Evolutionary conservation across 495 filamentous ascomycete species (phyloP), one percentile per base, ranked within the genome.

Genomic region (Penicillium waksmanii): DNA sequence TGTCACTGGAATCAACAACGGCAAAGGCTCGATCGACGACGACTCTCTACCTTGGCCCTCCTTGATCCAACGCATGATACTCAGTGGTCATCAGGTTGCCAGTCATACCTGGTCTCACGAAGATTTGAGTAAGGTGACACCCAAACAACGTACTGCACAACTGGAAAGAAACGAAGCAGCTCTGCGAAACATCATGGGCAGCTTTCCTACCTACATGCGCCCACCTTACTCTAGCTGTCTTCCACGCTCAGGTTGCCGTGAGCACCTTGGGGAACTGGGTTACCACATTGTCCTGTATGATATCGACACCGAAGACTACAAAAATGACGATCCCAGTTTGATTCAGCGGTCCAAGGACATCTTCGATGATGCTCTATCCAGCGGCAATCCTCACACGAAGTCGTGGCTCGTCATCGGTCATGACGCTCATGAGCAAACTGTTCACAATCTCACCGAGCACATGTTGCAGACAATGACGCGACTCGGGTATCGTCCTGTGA

Each of bases 51-150:
- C 80, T 3, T 90, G 85, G 77, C 78, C 78, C 18, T 66, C 76
- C 9, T 76, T 91, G 38, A 88, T 95, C 44, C 68, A 84, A 76
- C 87, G 89, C 60, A 91, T 87, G 87, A 71, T 79, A 59, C 73
- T 72, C 44, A 80, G 79, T 51, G 90, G 91, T n/a, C 92, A 96
- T 67, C 92, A 95, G 68, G 78, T 96, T 54, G 91, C 87, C 31
- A 89, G 86, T 63, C 92, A 96, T 63, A 95, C 89, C 1, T 96
- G 90, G 91, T 90, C 88, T 40, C 92, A 96, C 64, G 77, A 87
- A 75, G 82, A 92, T 79, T 73, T 92, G 63, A 80, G 82, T 72
- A 80, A 82, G 66, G 68, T 85, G 69, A 76, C 82, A 51, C 59
- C 83, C 52, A 66, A 66, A 31, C 68, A 88, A 56, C 85, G 88